Evolutionary conservation across 495 filamentous ascomycete genomes (phyloP), one percentile per base, ranked within the genome.

Genomic region (Hypoxylon perforatum): DNA sequence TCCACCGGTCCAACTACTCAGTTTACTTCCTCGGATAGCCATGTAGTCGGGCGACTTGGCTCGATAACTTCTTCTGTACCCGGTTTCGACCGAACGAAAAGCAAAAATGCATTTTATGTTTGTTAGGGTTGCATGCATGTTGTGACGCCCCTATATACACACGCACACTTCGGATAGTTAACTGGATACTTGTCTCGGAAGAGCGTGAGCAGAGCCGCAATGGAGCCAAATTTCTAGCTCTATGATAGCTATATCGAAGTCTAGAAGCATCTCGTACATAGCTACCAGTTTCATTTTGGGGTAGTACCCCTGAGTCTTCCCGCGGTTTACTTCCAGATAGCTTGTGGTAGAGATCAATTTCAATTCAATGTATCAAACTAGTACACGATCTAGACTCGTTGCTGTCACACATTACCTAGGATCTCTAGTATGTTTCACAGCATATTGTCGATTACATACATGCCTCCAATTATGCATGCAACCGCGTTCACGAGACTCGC

Each of bases 121-220:
- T 12, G 36, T 8, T 39, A 17, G 39, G 14, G 39, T 42, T 42
- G 15, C 39, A 42, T 17, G 39, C 39, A 42, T 38, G 12, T 28
- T 28, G n/a, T n/a, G n/a, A n/a, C n/a, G n/a, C n/a, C n/a, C n/a
- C n/a, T 38, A 38, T 2, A 3, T 38, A 38, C 35, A n/a, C n/a
- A 12, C 39, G 39, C 15, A 38, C n/a, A n/a, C 14, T 42, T 1
- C 17, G 17, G 12, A 15, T 28, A 7, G 25, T 2, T 17, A 17
- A 42, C 14, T 15, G 17, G 12, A 12, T 4, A 10, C 39, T n/a
- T 8, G 15, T 5, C 15, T 14, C 4, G 21, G 41, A 45, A 6
- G 18, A 21, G 41, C n/a, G 15, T 11, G 41, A 45, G 41, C 15
- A 45, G 41, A 45, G 41, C 18, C 41, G 41, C 41, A 45, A 45